Conservation (phyloP, 2,329 filamentous ascomycete species). For the Dissoconium aciculare region DNA sequence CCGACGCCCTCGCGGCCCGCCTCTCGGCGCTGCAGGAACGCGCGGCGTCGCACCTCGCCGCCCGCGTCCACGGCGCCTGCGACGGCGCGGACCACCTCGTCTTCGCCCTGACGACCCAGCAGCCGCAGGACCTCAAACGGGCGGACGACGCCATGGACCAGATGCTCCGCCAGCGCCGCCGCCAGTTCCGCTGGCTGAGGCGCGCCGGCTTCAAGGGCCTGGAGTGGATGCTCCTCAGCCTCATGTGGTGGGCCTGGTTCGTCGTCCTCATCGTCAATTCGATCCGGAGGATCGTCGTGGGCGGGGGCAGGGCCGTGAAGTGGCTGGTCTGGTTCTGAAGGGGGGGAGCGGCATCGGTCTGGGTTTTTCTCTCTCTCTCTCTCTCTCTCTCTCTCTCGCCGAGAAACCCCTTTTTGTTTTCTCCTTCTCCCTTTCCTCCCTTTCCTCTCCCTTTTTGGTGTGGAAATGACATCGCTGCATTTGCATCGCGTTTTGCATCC, state of each 20-base stretch:
- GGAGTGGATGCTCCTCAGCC: slow-evolving; percentile 74
- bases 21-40: slow-evolving; percentile 32
- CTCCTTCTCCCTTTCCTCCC: too few species aligned
- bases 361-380: too few species aligned
- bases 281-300: slow-evolving; percentile 47
- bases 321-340: slow-evolving; percentile 75
- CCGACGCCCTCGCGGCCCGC: slow-evolving; percentile 30
- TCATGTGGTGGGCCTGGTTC: slow-evolving; percentile 93
- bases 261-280: slow-evolving; percentile 63
- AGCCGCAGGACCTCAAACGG: slow-evolving; percentile 66
- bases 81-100: slow-evolving; percentile 70
- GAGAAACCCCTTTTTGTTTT: too few species aligned
- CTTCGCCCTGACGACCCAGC: slow-evolving; percentile 58
- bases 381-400: too few species aligned
- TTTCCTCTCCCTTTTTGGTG: too few species aligned
- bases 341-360: too few species aligned
- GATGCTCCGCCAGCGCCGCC: slow-evolving; percentile 55
- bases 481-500: too few species aligned
- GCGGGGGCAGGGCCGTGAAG: slow-evolving; percentile 43
- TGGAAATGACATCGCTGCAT: too few species aligned
- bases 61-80: slow-evolving; percentile 50
- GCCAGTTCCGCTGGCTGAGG: slow-evolving; percentile 60
- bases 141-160: slow-evolving; percentile 59
- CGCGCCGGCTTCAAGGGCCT: slow-evolving; percentile 65
- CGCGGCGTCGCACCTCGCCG: slow-evolving; percentile 37